Evolutionary conservation across 805 yeast genomes (phyloP).

Genomic region (Phaffomyces opuntiae): DNA sequence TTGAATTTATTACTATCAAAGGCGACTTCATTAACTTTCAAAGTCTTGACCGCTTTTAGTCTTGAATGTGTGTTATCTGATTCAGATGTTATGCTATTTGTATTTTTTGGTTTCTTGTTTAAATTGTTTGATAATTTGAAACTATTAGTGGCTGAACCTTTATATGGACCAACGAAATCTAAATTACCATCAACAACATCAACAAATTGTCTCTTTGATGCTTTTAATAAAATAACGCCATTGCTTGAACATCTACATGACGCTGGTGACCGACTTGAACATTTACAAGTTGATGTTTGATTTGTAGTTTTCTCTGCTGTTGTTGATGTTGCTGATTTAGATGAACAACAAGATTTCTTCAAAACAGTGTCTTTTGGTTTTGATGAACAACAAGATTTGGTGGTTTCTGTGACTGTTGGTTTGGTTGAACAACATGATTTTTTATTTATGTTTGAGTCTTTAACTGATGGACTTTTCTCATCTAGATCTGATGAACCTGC

Average conservation of each 20-base stretch:
- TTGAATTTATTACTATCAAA: background rate
- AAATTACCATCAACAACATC: conserved; percentile 21
- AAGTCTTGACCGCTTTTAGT: conserved; percentile 10
- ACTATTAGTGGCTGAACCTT: conserved; percentile 11
- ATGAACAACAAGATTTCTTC: conserved; percentile 1
- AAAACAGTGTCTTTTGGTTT: background rate
- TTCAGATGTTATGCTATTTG: conserved; percentile 7
- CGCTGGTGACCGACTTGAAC: background rate
- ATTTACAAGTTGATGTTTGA: background rate
- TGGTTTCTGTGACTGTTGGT: too few relatives aligned
- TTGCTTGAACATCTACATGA: conserved; percentile 9
- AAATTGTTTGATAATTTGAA: conserved; percentile 7
- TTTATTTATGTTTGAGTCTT: too few relatives aligned
- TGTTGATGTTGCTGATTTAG: background rate
- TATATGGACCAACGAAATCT: conserved; percentile 22
- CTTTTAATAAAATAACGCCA: conserved; percentile 20
- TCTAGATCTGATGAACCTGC: background rate
- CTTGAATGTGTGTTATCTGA: background rate
- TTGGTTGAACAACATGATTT: too few relatives aligned
- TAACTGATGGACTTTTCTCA: background rate
- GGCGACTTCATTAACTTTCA: conserved; percentile 12
- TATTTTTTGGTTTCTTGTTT: conserved; percentile 4
- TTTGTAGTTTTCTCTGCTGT: background rate
- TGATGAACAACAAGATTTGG: background rate
- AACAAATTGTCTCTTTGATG: conserved; percentile 22